A percentile compares a stretch with the other conserved stretches of the same genome.
phyloP scores from a whole-genome alignment of 108 stramenopile genomes.

The Pseudonitzschia multiseries region DNA sequence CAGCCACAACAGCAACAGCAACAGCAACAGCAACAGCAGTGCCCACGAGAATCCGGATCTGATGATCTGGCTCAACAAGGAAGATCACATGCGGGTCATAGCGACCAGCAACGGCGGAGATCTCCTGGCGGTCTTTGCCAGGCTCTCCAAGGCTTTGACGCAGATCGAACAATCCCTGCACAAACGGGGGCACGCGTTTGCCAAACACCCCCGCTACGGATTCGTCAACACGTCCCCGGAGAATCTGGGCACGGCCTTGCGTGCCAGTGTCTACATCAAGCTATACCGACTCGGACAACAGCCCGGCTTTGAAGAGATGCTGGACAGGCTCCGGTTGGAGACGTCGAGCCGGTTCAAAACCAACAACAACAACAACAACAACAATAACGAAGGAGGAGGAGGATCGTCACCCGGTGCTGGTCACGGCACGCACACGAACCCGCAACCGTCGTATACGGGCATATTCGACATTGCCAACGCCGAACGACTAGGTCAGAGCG shows the following conservation, averaged over 20 bases:
- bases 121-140: conserved; percentile 85
- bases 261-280: conserved; percentile 83
- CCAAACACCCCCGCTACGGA: conserved; percentile 55
- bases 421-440: too few relatives aligned
- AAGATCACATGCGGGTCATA: conserved; percentile 91
- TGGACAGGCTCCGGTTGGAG: conserved; percentile 60
- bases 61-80: conserved; percentile 91
- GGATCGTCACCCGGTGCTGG: too few relatives aligned
- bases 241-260: conserved; percentile 86
- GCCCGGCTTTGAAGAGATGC: conserved; percentile 66
- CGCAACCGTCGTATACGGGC: conserved; percentile 62
- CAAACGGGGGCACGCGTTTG: conserved; percentile 57
- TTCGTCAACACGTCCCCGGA: conserved; percentile 83
- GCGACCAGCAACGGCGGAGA: conserved; percentile 83
- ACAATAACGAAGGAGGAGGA: too few relatives aligned
- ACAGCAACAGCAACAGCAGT: not conserved
- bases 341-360: conserved; percentile 40
- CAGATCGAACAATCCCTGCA: conserved; percentile 59
- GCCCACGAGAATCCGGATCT: conserved; percentile 73
- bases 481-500: conserved; percentile 84
- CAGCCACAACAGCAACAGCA: not conserved
- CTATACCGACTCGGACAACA: conserved; percentile 64
- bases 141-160: conserved; percentile 53
- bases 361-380: too few relatives aligned
- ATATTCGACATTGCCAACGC: conserved; percentile 89